These are phyloP conservation scores for Kazachstania sp. DNA, from an alignment of 1,139 yeast genomes.

Conservation along the genomic window DNA sequence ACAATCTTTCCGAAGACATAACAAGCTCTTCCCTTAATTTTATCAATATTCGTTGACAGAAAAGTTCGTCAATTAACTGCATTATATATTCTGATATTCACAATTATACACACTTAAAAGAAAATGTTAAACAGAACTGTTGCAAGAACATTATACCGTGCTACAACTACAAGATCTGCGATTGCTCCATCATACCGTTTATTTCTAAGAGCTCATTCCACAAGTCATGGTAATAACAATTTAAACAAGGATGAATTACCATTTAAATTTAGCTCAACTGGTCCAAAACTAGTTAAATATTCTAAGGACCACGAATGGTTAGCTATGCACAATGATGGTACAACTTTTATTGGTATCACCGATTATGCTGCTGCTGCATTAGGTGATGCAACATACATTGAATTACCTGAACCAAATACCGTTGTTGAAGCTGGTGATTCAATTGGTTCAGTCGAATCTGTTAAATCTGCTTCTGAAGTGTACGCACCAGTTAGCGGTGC, in stretches of 20 bases:
- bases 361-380: conserved; percentile 95
- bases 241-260: conserved; percentile 27
- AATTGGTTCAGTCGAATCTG: conserved; percentile 89
- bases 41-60: conserved; percentile 4
- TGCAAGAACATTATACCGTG: conserved; percentile 1
- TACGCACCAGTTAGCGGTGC: conserved; percentile 83
- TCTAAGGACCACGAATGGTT: conserved; percentile 96
- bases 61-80: too few relatives aligned
- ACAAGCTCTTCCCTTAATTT: neutral
- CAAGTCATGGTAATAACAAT: conserved; percentile 12
- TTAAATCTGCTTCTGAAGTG: conserved; percentile 88
- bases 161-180: neutral
- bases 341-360: conserved; percentile 85
- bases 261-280: conserved; percentile 25
- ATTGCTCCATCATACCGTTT: conserved; percentile 9
- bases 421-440: conserved; percentile 67
- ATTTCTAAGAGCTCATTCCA: conserved; percentile 16
- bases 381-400: conserved; percentile 94
- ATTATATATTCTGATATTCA: too few relatives aligned
- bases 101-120: too few relatives aligned
- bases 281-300: conserved; percentile 44
- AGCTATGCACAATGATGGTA: conserved; percentile 73
- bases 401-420: conserved; percentile 72
- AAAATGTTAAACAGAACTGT: neutral
- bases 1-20: too few relatives aligned